Conservation (phyloP, 441 rosid species). For the Pelargonium myrrhifolium region DNA sequence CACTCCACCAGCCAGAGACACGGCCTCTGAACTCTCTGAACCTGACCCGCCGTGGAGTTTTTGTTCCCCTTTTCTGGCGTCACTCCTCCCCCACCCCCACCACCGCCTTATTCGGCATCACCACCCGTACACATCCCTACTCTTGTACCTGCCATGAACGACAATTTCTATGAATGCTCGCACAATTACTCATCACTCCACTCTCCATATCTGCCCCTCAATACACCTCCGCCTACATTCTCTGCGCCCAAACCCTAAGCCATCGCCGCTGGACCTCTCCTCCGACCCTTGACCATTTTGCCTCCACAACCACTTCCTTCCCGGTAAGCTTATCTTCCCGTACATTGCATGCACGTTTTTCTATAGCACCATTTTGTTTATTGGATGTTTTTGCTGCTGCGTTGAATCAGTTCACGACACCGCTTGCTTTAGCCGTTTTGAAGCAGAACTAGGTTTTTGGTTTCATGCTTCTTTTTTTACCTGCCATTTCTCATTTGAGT, state of each 20-base stretch:
- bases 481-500: too few relatives aligned
- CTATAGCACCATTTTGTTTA: not conserved
- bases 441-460: not conserved
- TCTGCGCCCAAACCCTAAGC: constrained; percentile 12
- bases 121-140: too few relatives aligned
- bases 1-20: too few relatives aligned
- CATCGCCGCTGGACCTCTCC: constrained; percentile 14
- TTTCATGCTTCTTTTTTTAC: too few relatives aligned
- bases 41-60: too few relatives aligned
- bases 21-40: too few relatives aligned
- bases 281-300: not conserved
- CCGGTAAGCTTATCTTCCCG: constrained; percentile 23
- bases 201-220: constrained; percentile 9
- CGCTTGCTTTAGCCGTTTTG: not conserved
- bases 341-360: not conserved
- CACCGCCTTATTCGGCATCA: too few relatives aligned
- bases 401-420: not conserved
- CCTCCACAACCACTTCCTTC: not conserved
- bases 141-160: constrained; percentile 15
- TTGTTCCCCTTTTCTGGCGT: too few relatives aligned
- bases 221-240: constrained; percentile 11
- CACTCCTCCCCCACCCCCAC: too few relatives aligned
- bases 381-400: not conserved
- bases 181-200: constrained; percentile 16
- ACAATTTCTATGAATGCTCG: constrained; percentile 17